These are phyloP conservation scores for Boeremia lycopersici DNA, from an alignment of 2,329 filamentous ascomycete species.

Conservation along the genomic window DNA sequence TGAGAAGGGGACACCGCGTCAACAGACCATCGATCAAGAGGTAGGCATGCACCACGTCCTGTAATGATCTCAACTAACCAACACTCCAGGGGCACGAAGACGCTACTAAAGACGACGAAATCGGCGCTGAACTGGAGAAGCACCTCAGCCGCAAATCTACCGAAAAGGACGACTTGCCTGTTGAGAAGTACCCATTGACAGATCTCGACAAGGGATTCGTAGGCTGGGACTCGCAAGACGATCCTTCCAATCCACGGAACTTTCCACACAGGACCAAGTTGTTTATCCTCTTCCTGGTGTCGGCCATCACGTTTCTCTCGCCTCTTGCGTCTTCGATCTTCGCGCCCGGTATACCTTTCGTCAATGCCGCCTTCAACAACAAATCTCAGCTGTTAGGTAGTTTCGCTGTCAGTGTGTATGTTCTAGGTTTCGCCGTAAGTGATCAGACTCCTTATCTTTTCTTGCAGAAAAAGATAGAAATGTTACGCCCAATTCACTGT, in stretches of 20 bases:
- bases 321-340: slow-evolving; percentile 46
- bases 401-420: slow-evolving; percentile 44
- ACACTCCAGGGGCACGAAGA: slow-evolving; percentile 12
- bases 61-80: background rate
- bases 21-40: background rate
- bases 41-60: background rate
- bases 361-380: slow-evolving; percentile 41
- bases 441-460: too few species aligned
- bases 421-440: slow-evolving; percentile 43
- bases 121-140: slow-evolving; percentile 36
- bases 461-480: background rate
- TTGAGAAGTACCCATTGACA: slow-evolving; percentile 38
- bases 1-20: slow-evolving; percentile 24
- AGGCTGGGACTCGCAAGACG: slow-evolving; percentile 45
- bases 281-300: slow-evolving; percentile 34
- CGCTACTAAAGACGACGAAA: slow-evolving; percentile 18
- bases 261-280: slow-evolving; percentile 36
- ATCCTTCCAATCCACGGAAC: slow-evolving; percentile 43
- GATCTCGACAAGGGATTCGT: slow-evolving; percentile 44
- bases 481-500: too few species aligned
- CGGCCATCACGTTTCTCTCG: slow-evolving; percentile 43
- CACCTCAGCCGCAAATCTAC: slow-evolving; percentile 41
- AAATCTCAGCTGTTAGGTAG: slow-evolving; percentile 39
- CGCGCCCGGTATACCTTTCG: slow-evolving; percentile 41
- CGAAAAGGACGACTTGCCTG: slow-evolving; percentile 32